Conservation (phyloP, 2,329 filamentous ascomycete species). For the Curvularia sp. region DNA sequence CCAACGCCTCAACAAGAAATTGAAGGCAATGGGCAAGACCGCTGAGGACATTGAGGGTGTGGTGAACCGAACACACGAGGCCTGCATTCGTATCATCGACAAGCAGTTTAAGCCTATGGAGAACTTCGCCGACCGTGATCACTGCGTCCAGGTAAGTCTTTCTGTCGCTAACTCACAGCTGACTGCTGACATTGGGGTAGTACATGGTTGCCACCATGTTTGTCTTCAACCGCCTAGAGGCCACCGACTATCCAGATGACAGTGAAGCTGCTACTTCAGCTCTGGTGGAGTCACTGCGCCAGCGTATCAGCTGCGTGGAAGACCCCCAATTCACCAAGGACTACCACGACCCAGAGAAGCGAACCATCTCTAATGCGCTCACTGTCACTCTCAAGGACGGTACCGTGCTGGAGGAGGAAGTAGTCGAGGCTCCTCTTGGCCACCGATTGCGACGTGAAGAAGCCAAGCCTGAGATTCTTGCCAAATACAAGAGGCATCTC, state of each 20-base stretch:
- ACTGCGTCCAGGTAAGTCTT: slow-evolving; percentile 81
- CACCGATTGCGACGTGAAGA: slow-evolving; percentile 91
- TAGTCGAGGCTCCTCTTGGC: slow-evolving; percentile 92
- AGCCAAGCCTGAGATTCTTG: slow-evolving; percentile 95
- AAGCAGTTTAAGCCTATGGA: slow-evolving; percentile 99
- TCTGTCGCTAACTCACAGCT: background rate
- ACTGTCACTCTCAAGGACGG: slow-evolving; percentile 96
- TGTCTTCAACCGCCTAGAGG: slow-evolving; percentile 89
- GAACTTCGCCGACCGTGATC: slow-evolving; percentile 99
- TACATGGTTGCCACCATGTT: slow-evolving; percentile 99
- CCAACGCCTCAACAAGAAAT: slow-evolving; percentile 82
- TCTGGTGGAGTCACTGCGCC: slow-evolving; percentile 87
- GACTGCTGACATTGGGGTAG: slow-evolving; percentile 46
- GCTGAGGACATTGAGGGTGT: slow-evolving; percentile 89
- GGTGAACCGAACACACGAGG: slow-evolving; percentile 96
- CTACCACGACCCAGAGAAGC: slow-evolving; percentile 92
- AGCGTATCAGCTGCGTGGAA: slow-evolving; percentile 96
- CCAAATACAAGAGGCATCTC: slow-evolving; percentile 94
- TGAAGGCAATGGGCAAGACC: slow-evolving; percentile 85
- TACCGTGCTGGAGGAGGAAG: slow-evolving; percentile 86
- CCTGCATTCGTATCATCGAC: slow-evolving; percentile 98
- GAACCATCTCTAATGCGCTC: slow-evolving; percentile 96
- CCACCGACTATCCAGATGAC: slow-evolving; percentile 91
- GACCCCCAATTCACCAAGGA: slow-evolving; percentile 93
- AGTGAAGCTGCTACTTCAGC: slow-evolving; percentile 89